Evolutionary conservation across 371 early-diverging fungal genomes (phyloP), one percentile per base, ranked within the genome.

Genomic region (Dichotomocladium elegans): DNA sequence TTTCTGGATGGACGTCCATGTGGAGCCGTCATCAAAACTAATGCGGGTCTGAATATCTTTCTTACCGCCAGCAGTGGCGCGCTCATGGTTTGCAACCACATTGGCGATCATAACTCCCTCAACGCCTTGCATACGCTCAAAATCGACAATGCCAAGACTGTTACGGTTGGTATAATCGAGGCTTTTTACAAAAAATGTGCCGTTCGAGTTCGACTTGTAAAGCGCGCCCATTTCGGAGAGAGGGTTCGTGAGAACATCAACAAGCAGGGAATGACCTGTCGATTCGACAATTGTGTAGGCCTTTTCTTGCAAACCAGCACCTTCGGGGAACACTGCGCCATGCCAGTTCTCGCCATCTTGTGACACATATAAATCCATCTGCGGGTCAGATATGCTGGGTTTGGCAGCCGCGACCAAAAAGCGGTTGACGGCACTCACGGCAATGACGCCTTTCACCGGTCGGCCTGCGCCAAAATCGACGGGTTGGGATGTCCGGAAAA

Each of bases 71-170:
- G 57, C 35, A 4, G 67, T 66, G 0, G 83, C 63, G 10, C 85
- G 77, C 29, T 82, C 62, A 70, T 86, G 85, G 61, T 93, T 92
- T 33, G 68, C 53, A 3, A 94, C 89, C 19, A 85, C 63, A 53
- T 97, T 97, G 34, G 92, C 90, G 3, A 95, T 63, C 37, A 92
- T 70, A 3, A 94, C 83, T 15, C 94, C 94, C 51, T 90, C 86
- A 7, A 91, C 80, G 15, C 89, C 88, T 45, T 89, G 82, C 26
- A 94, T 79, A 14, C 90, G 81, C 70, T 95, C 96, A 66, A 92
- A 90, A 57, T 96, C 98, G n/a, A 94, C 88, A 19, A 72, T 68
- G 14, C 94, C 96, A 3, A 65, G 45, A 2, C 25, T 14, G 49
- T 90, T 82, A 41, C 92, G 83, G 61, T 94, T 92, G 30, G 91